phyloP scores from a whole-genome alignment of 2,329 filamentous ascomycete species.

The Aspergillus arachidicola region DNA sequence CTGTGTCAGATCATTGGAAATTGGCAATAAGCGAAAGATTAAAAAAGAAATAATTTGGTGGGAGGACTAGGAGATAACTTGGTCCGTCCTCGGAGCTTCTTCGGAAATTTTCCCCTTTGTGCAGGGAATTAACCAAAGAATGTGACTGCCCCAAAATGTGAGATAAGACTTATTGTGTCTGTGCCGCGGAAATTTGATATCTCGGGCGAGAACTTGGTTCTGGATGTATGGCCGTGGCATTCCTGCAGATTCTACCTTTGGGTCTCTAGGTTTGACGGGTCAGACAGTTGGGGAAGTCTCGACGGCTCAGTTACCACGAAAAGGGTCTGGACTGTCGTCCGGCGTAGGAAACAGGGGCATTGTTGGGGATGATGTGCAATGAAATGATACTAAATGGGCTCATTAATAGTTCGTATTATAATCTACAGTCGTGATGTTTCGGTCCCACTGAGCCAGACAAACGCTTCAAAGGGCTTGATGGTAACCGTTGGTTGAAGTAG shows the following conservation, averaged over 20 bases:
- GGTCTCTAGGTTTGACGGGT: not conserved
- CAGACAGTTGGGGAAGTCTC: not conserved
- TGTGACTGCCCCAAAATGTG: not conserved
- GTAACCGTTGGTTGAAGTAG: not conserved
- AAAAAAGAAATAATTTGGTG: not conserved
- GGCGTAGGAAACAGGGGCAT: not conserved
- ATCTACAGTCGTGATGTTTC: not conserved
- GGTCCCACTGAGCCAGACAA: conserved; percentile 6
- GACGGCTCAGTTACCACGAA: not conserved
- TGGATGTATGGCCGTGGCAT: not conserved
- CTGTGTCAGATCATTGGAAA: not conserved
- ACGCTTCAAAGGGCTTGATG: conserved; percentile 3
- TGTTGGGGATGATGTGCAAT: not conserved
- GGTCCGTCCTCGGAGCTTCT: not conserved
- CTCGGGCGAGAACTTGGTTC: not conserved
- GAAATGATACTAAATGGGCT: not conserved
- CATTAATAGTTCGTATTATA: not conserved
- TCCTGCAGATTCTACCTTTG: not conserved
- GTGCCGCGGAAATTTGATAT: not conserved
- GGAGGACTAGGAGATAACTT: not conserved
- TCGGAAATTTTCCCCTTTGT: not conserved
- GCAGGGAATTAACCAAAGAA: not conserved
- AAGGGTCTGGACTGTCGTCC: not conserved
- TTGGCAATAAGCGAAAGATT: not conserved
- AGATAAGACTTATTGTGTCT: not conserved